Conservation (phyloP, 2,329 filamentous ascomycete genomes). For the Ophiostoma triangulosporum region DNA sequence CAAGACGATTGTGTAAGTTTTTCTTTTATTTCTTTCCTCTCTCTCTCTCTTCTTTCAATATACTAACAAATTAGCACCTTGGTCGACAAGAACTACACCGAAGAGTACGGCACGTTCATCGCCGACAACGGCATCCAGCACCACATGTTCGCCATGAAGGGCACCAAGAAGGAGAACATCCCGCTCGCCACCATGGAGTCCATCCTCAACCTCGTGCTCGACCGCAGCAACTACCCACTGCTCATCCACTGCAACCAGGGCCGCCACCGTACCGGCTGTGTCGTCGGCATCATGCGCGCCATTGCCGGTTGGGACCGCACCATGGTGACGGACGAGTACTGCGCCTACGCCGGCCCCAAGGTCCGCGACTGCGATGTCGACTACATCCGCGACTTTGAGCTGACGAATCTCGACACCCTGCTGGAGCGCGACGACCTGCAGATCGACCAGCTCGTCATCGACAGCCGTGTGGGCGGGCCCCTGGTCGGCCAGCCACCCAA, state of each 20-base stretch:
- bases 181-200: constrained; percentile 52
- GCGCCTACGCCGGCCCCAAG: constrained; percentile 47
- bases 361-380: constrained; percentile 44
- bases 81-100: constrained; percentile 46
- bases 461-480: background rate
- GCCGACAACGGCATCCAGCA: constrained; percentile 54
- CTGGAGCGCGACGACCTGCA: constrained; percentile 11
- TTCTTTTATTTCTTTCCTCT: constrained; percentile 3
- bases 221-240: constrained; percentile 63
- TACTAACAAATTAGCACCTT: constrained; percentile 35
- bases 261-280: constrained; percentile 82
- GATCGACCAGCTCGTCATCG: background rate
- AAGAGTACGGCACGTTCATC: constrained; percentile 49
- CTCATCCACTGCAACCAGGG: constrained; percentile 91
- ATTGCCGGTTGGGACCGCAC: constrained; percentile 52
- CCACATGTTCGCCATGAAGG: constrained; percentile 61
- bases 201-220: constrained; percentile 58
- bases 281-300: constrained; percentile 68
- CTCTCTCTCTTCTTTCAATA: background rate
- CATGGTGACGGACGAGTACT: constrained; percentile 60
- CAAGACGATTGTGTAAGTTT: constrained; percentile 63
- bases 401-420: constrained; percentile 24
- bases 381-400: constrained; percentile 40
- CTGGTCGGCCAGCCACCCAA: constrained; percentile 8
- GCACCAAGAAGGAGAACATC: constrained; percentile 75